Percentiles rank a stretch among this genome's conserved stretches.
Conservation (phyloP, 305 asterid genomes). For the Fraxinus greggii region DNA sequence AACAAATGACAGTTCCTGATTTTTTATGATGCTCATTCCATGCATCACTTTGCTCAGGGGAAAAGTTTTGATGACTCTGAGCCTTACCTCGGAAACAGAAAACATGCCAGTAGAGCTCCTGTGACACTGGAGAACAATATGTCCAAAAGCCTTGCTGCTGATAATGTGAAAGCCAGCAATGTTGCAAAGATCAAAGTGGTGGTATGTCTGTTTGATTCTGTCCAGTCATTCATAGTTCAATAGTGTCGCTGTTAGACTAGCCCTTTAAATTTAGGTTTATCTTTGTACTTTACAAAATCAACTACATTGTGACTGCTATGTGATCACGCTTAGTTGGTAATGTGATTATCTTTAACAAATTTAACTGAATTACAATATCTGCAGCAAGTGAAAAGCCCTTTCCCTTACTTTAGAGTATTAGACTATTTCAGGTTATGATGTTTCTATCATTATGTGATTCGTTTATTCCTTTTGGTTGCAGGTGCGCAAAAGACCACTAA, state of each 20-base stretch:
- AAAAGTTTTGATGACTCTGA: conserved; percentile 81
- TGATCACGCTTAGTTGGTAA: neutral
- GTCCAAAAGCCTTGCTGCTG: conserved; percentile 64
- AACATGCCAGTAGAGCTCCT: conserved; percentile 59
- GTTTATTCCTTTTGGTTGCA: conserved; percentile 28
- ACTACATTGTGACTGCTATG: neutral
- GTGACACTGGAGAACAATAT: conserved; percentile 61
- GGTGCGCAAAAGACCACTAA: conserved; percentile 92
- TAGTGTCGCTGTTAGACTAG: conserved; percentile 5
- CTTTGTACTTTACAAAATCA: neutral
- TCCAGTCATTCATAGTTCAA: conserved; percentile 8
- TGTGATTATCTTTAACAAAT: neutral
- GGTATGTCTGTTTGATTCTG: conserved; percentile 46
- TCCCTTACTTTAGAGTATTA: neutral
- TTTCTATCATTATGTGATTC: conserved; percentile 17
- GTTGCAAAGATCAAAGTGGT: conserved; percentile 98
- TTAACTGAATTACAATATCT: neutral
- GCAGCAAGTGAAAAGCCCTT: conserved; percentile 15
- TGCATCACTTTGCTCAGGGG: conserved; percentile 48
- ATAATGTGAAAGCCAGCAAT: conserved; percentile 81
- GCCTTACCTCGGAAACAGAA: conserved; percentile 60
- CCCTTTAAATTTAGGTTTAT: neutral
- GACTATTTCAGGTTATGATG: neutral
- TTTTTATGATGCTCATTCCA: conserved; percentile 54
- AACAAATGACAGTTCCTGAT: conserved; percentile 63